A percentile compares a stretch with the other conserved stretches of the same genome.
Conservation (phyloP, 2,329 filamentous ascomycete species). For the Camptophora hylomeconis region DNA sequence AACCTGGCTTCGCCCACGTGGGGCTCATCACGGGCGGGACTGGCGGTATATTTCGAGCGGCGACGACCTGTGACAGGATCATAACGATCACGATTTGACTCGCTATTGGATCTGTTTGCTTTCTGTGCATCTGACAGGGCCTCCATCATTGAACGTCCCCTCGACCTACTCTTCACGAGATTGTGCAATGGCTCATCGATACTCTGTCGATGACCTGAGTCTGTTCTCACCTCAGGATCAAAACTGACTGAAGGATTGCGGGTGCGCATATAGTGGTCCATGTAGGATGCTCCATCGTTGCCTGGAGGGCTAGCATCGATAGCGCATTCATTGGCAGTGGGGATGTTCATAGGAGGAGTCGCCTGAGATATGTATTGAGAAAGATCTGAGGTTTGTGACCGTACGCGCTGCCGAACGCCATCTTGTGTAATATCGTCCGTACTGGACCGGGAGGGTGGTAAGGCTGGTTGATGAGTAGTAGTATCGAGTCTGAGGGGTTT, state of each 20-base stretch:
- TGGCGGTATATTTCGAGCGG: conserved; percentile 12
- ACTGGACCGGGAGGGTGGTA: too few relatives aligned
- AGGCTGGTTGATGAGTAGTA: too few relatives aligned
- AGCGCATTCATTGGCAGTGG: conserved; percentile 24
- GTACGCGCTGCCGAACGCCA: too few relatives aligned
- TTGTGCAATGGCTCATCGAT: conserved; percentile 28
- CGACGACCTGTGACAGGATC: conserved; percentile 16
- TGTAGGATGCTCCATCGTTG: conserved; percentile 9
- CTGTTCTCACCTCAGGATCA: conserved; percentile 27
- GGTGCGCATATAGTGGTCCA: conserved; percentile 28
- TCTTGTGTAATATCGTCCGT: too few relatives aligned
- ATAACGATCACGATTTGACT: conserved; percentile 14
- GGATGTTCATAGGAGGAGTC: conserved; percentile 33
- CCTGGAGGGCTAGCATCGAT: conserved; percentile 21
- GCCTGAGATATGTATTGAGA: too few relatives aligned
- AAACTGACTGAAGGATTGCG: conserved; percentile 30
- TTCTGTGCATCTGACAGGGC: conserved; percentile 8
- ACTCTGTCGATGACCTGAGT: conserved; percentile 25
- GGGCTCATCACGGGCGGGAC: conserved; percentile 14
- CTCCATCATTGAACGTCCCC: conserved; percentile 13
- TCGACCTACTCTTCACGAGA: conserved; percentile 14
- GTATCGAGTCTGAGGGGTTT: too few relatives aligned
- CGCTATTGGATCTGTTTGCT: conserved; percentile 14
- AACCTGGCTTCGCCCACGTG: conserved; percentile 16
- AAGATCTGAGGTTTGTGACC: too few relatives aligned